These are phyloP conservation scores for Mrakia gelida DNA, from an alignment of 768 basidiomycete species.

Conservation along the genomic window DNA sequence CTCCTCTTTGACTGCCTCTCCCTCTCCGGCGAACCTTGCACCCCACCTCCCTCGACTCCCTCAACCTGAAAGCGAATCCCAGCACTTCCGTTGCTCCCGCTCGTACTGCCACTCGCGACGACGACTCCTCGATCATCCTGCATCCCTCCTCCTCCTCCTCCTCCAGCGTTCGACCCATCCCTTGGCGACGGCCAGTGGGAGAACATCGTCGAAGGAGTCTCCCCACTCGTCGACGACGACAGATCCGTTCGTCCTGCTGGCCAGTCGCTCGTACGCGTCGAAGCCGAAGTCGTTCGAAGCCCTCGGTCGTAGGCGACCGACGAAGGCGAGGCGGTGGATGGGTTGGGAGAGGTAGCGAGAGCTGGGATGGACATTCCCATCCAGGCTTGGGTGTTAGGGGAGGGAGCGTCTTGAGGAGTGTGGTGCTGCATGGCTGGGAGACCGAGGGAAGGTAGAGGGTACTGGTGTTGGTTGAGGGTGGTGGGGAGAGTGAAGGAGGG, in stretches of 20 bases:
- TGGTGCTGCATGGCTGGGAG: not conserved
- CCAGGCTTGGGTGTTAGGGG: not conserved
- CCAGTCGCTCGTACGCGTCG: not conserved
- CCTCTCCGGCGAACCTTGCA: not conserved
- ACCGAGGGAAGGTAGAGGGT: not conserved
- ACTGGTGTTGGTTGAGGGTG: not conserved
- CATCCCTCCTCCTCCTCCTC: too few relatives aligned
- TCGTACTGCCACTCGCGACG: not conserved
- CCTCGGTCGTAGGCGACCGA: not conserved
- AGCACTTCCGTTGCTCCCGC: not conserved
- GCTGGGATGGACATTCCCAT: conserved; percentile 7
- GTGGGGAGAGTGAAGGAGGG: conserved; percentile 3
- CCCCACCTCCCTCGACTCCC: not conserved
- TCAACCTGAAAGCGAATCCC: not conserved
- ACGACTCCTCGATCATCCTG: not conserved
- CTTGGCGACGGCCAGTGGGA: not conserved
- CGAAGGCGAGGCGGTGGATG: not conserved
- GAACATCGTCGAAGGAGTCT: not conserved
- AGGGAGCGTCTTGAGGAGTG: not conserved
- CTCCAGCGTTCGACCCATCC: too few relatives aligned
- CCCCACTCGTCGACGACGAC: not conserved
- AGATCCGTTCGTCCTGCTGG: not conserved
- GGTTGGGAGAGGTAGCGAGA: not conserved
- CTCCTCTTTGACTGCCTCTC: not conserved
- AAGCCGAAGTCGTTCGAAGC: not conserved